Conservation (phyloP, 2,329 filamentous ascomycete species). For the Botrytis galanthina region DNA sequence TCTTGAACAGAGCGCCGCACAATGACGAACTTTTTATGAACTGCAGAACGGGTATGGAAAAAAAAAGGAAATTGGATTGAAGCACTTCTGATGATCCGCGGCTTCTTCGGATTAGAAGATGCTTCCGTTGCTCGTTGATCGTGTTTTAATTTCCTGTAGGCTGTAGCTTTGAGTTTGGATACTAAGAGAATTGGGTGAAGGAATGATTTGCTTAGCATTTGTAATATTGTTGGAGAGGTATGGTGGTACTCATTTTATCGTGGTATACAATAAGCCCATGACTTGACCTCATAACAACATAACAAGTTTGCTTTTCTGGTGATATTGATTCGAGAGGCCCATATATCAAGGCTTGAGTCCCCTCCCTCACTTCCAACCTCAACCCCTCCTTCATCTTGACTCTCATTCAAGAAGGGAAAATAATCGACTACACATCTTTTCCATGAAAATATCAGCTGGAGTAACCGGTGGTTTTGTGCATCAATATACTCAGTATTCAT, state of each 20-base stretch:
- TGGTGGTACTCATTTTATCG: neutral
- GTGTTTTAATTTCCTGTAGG: neutral
- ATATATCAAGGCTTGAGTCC: neutral
- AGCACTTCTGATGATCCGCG: neutral
- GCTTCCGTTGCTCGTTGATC: neutral
- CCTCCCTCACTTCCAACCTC: neutral
- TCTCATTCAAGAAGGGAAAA: neutral
- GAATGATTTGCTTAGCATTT: neutral
- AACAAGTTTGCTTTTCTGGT: neutral
- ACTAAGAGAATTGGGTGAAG: neutral
- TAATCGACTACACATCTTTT: neutral
- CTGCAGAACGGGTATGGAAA: neutral
- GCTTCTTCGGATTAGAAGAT: slow-evolving; percentile 6
- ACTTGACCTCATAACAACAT: neutral
- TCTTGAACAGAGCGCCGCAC: slow-evolving; percentile 1
- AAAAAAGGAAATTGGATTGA: neutral
- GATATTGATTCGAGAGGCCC: neutral
- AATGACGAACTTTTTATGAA: slow-evolving; percentile 12
- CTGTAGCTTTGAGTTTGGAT: neutral
- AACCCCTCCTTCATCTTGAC: neutral
- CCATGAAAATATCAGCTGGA: slow-evolving; percentile 16
- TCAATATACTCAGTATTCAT: slow-evolving; percentile 1
- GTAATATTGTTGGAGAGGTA: neutral
- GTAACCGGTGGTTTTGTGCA: neutral
- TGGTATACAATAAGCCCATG: neutral